Evolutionary conservation across 345 rosid species (phyloP), one percentile per base, ranked within the genome.

Genomic region (Corymbia maculata): DNA sequence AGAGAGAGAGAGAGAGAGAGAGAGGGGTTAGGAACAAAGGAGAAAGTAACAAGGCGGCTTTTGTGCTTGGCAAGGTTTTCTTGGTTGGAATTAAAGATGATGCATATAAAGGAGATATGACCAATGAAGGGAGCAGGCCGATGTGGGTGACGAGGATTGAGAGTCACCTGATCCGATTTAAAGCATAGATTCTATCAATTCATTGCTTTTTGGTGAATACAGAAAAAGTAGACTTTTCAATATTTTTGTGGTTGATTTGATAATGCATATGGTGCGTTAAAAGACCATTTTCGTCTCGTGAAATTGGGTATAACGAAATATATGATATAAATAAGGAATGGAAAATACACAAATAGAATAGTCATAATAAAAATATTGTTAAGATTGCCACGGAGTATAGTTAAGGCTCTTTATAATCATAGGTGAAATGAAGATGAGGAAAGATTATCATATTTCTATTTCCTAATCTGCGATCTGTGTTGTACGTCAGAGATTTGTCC

Each of bases 1-100:
- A 57, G 64, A 57, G 61, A 55, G 61, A 55, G 80, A 85, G 59
- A 85, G 55, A n/a, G 86, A 22, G 94, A 91, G 59, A 91, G 53
- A 10, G 86, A 17, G 86, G 32, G 57, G 45, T n/a, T 64, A 13
- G 75, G 75, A 64, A 64, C 75, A 28, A 14, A 15, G 10, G 55
- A 85, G 86, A 47, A 85, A 85, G 86, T 30, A 85, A 85, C 55
- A 3, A 28, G 86, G 53, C 28, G 86, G 86, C 28, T 52, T 52
- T 85, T 32, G 66, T 51, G 57, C 45, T 50, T 17, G 47, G 57
- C 9, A 10, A 57, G 87, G 1, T 32, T 44, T 85, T 32, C 64
- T 85, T 30, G 8, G 87, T 30, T 32, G 47, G 7, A 52, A 44
- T 6, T 85, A 44, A 85, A 10, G 52, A 52, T 52, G 87, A 44